Base-by-base conservation (phyloP, 495 filamentous ascomycete species). In the Xylaria telfairii region DNA sequence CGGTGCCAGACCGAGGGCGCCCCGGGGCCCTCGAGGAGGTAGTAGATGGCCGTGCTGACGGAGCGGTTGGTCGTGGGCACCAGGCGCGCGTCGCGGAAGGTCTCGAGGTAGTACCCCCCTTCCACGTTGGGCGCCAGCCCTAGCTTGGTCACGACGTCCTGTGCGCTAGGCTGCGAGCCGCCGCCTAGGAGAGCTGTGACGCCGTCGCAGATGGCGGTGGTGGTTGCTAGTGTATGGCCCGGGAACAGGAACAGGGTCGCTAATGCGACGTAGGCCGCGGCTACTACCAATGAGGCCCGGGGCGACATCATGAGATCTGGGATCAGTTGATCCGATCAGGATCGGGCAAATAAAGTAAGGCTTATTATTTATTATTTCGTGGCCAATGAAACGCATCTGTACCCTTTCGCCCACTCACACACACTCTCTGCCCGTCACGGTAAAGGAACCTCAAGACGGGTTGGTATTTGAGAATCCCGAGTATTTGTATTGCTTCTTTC, bases 41-140 rank as follows among this genome's bases (percentile, higher is more conserved):
- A 87, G 73, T 85, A 87, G 44, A 85, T 86, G 39, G 75, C 80
- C 2, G 85, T 87, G 78, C 81, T 85, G 69, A 76, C 76, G 17
- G 83, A 80, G 66, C 84, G 84, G 60, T 75, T 78, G 74, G 68
- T 59, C 39, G 65, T 19, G 7, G 61, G 59, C 17, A 73, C 68
- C 44, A 65, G 54, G 46, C 65, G 37, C 0, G 70, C 4, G 73
- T 86, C 84, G 10, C 80, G 78, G 75, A 85, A 87, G 5, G 83
- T 84, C 73, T 87, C 77, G 17, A 78, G 30, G 70, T 79, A 86
- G 76, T 83, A 86, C 41, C 84, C 85, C 57, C 83, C 83, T 65
- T 86, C 85, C 2, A 73, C 64, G 69, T 85, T 83, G 37, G 85
- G 73, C 5, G 66, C 68, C 3, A 87, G 81, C 42, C 77, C 76